Percentiles rank a stretch among this genome's conserved stretches.
Evolutionary conservation across 1,284 basidiomycete genomes (phyloP).

Genomic region (Marasmius fiardii): DNA sequence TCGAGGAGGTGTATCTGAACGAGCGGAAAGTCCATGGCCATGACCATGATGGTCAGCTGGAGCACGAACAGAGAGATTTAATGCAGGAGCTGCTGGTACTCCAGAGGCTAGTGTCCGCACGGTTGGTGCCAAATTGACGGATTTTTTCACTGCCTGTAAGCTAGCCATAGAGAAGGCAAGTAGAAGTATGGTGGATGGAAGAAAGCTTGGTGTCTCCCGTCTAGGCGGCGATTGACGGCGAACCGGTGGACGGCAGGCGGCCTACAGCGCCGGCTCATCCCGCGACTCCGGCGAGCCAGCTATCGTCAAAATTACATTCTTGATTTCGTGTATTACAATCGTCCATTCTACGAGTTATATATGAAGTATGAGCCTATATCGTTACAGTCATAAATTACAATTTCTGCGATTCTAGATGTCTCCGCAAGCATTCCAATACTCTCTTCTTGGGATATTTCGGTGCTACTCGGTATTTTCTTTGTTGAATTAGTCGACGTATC

Average conservation of each 20-base stretch:
- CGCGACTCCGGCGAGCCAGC: neutral
- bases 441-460: slow-evolving; percentile 52
- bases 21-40: slow-evolving; percentile 52
- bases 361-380: no score
- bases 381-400: neutral
- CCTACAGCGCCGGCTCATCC: neutral
- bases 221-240: neutral
- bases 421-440: slow-evolving; percentile 54
- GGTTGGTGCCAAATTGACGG: slow-evolving; percentile 80
- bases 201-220: neutral
- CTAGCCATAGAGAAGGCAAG: slow-evolving; percentile 9
- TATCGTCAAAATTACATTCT: no score
- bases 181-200: neutral
- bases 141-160: slow-evolving; percentile 70
- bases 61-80: slow-evolving; percentile 68
- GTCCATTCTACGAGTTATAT: no score
- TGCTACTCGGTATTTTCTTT: slow-evolving; percentile 45
- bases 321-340: no score
- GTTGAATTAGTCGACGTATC: slow-evolving; percentile 50
- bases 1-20: slow-evolving; percentile 63
- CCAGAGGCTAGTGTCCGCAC: slow-evolving; percentile 75
- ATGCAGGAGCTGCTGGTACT: slow-evolving; percentile 62
- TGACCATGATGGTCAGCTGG: slow-evolving; percentile 59
- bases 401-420: slow-evolving; percentile 30
- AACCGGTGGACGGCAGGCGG: no score